Conservation (phyloP, 257 asterid genomes). For the Lavandula angustifolia region DNA sequence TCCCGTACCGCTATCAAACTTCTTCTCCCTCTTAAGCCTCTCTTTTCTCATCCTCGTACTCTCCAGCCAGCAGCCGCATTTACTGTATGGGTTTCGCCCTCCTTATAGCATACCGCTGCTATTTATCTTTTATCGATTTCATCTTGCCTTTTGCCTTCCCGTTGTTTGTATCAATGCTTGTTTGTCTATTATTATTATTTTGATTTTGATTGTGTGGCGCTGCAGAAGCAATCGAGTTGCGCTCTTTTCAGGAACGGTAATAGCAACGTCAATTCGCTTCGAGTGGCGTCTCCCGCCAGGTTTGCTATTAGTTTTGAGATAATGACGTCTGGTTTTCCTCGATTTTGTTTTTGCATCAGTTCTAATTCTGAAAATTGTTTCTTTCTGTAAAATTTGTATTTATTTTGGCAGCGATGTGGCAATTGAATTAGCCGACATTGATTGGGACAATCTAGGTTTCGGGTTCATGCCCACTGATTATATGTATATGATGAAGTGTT, state of each 20-base stretch:
- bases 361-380: constrained; percentile 14
- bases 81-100: constrained; percentile 8
- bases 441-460: constrained; percentile 94
- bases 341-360: not conserved
- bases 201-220: constrained; percentile 22
- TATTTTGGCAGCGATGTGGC: constrained; percentile 6
- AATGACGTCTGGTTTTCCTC: not conserved
- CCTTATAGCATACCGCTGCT: no score
- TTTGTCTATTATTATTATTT: constrained; percentile 8
- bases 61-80: constrained; percentile 34
- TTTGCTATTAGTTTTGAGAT: no score
- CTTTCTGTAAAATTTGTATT: not conserved
- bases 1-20: constrained; percentile 35
- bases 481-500: constrained; percentile 86
- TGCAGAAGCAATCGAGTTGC: constrained; percentile 44
- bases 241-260: constrained; percentile 37
- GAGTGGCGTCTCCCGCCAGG: constrained; percentile 62
- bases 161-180: not conserved
- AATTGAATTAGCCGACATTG: constrained; percentile 54
- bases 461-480: constrained; percentile 75
- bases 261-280: constrained; percentile 37
- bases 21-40: constrained; percentile 36
- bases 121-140: not conserved
- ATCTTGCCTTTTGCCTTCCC: not conserved
- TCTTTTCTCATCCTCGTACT: constrained; percentile 33